These are phyloP conservation scores for Pleurotus ostreatus DNA, from an alignment of 768 basidiomycete genomes.

Conservation along the genomic window DNA sequence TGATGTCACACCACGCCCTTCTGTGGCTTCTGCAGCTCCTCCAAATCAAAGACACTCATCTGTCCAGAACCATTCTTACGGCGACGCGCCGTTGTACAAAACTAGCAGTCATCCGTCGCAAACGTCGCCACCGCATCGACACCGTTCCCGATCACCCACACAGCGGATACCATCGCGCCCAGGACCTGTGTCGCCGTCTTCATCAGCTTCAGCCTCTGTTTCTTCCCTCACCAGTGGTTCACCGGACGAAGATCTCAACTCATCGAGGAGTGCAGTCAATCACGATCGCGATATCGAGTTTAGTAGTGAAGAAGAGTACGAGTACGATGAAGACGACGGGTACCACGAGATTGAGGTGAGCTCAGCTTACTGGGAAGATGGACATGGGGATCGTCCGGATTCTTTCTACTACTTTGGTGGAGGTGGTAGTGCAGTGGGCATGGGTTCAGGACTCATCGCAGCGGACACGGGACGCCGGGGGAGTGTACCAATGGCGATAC, in stretches of 20 bases:
- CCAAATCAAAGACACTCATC: constrained; percentile 8
- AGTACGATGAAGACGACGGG: constrained; percentile 28
- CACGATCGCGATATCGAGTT: constrained; percentile 31
- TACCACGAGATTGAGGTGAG: constrained; percentile 36
- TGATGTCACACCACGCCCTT: constrained; percentile 50
- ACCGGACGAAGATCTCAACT: constrained; percentile 19
- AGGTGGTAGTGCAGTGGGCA: constrained; percentile 17
- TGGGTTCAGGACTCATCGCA: constrained; percentile 20
- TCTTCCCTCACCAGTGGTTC: constrained; percentile 11
- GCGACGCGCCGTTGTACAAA: constrained; percentile 7
- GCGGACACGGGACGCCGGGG: constrained; percentile 36
- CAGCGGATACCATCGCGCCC: constrained; percentile 13
- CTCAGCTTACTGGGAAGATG: constrained; percentile 28
- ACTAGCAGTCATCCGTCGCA: constrained; percentile 29
- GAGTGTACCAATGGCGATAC: constrained; percentile 61
- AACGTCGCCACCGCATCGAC: constrained; percentile 12
- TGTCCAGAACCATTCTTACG: constrained; percentile 1
- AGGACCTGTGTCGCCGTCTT: constrained; percentile 1
- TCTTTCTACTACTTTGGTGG: constrained; percentile 17
- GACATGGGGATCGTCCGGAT: constrained; percentile 22
- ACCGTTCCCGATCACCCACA: constrained; percentile 2
- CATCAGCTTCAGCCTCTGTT: constrained; percentile 8
- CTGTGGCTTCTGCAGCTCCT: constrained; percentile 30
- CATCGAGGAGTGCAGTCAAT: constrained; percentile 18
- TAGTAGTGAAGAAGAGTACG: constrained; percentile 45